phyloP scores from a whole-genome alignment of 441 rosid genomes.

The Raphanus hybrid region DNA sequence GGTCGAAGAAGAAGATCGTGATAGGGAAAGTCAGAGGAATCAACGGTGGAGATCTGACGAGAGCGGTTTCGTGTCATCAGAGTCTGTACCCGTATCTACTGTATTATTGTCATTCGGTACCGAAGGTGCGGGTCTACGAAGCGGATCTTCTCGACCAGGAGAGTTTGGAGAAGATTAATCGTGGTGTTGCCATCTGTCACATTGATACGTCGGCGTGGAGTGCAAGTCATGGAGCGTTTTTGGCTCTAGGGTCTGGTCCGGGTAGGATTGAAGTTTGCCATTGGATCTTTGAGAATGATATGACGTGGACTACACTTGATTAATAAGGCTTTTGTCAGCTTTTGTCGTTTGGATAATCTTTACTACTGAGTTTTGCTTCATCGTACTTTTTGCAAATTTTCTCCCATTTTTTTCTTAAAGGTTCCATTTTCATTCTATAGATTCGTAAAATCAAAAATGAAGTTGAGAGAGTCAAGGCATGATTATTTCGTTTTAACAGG shows the following conservation, averaged over 20 bases:
- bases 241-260: constrained; percentile 74
- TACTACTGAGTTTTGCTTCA: constrained; percentile 7
- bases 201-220: constrained; percentile 92
- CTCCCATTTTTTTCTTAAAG: not conserved
- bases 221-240: constrained; percentile 79
- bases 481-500: not conserved
- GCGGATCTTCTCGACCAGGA: constrained; percentile 70
- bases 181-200: constrained; percentile 88
- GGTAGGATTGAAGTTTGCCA: constrained; percentile 90
- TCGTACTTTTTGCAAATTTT: not conserved
- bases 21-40: constrained; percentile 69
- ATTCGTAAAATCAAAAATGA: not conserved
- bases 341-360: not conserved
- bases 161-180: constrained; percentile 60
- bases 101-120: constrained; percentile 94
- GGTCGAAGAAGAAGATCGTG: constrained; percentile 62
- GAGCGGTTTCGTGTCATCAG: constrained; percentile 93
- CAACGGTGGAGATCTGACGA: constrained; percentile 76
- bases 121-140: constrained; percentile 85
- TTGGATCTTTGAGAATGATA: constrained; percentile 93
- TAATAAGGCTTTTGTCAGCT: constrained; percentile 26
- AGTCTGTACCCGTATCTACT: constrained; percentile 83
- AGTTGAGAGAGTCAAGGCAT: not conserved
- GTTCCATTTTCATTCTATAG: not conserved
- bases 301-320: constrained; percentile 76